Percentiles rank a stretch among this genome's conserved stretches.
Conservation (phyloP, 148 eudicot genomes). For the Hydrangea macrophylla region DNA sequence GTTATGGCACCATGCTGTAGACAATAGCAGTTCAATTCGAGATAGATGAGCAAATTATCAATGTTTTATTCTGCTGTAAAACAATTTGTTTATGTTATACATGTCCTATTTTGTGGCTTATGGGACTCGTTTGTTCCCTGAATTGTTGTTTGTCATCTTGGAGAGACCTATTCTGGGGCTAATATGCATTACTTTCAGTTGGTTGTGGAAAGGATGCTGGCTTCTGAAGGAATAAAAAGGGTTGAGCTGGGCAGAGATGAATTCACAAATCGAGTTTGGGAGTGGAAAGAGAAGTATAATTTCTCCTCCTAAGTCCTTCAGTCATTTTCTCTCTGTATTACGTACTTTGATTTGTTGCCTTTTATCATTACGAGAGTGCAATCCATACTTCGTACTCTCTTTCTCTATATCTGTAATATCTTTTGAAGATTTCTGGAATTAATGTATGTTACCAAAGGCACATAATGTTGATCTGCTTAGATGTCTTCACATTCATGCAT, state of each 20-base stretch:
- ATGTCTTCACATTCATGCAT: neutral
- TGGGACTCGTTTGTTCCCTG: neutral
- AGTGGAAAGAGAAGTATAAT: constrained; percentile 95
- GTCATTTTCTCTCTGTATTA: neutral
- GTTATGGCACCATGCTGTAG: neutral
- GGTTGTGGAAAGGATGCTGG: constrained; percentile 97
- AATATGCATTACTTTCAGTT: constrained; percentile 53
- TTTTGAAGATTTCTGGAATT: neutral
- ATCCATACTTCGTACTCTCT: neutral
- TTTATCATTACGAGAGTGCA: neutral
- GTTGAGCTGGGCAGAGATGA: constrained; percentile 85
- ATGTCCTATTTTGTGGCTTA: neutral
- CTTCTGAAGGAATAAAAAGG: constrained; percentile 88
- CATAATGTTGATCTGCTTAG: neutral
- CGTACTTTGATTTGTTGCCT: neutral
- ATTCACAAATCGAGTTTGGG: constrained; percentile 87
- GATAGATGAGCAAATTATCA: neutral
- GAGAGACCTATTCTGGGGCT: constrained; percentile 5
- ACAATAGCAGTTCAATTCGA: neutral
- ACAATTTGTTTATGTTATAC: neutral
- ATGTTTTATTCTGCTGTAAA: neutral
- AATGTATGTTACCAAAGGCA: neutral
- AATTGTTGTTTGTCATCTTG: neutral
- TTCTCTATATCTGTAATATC: neutral
- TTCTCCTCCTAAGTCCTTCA: neutral